phyloP scores from a whole-genome alignment of 768 basidiomycete species.

The Tricholoma terreum region DNA sequence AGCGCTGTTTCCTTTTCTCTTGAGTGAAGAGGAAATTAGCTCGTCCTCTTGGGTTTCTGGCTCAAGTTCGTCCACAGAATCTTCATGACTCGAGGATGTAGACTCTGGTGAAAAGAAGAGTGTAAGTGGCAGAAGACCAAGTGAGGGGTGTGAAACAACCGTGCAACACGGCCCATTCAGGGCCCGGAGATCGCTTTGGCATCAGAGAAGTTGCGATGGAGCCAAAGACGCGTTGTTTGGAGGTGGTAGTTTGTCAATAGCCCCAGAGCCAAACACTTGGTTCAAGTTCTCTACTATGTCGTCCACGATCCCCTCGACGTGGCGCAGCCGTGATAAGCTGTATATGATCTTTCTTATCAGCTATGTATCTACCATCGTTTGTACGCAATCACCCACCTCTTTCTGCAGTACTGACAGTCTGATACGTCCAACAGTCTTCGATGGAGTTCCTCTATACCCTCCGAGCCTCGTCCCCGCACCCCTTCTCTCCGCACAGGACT shows the following conservation, averaged over 20 bases:
- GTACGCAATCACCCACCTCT: conserved; percentile 3
- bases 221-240: not conserved
- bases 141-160: not conserved
- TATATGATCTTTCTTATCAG: conserved; percentile 17
- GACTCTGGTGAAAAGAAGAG: conserved; percentile 7
- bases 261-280: not conserved
- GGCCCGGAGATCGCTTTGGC: conserved; percentile 7
- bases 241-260: not conserved
- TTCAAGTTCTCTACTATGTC: not conserved
- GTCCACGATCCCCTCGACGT: not conserved
- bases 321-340: conserved; percentile 7
- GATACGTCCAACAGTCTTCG: conserved; percentile 12
- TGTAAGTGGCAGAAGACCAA: not conserved
- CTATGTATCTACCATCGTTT: conserved; percentile 14
- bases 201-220: not conserved
- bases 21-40: not conserved
- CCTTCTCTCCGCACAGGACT: conserved; percentile 17
- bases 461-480: conserved; percentile 10
- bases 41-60: conserved; percentile 6
- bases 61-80: not conserved
- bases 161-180: conserved; percentile 7
- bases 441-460: conserved; percentile 19
- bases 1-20: conserved; percentile 7
- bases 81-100: conserved; percentile 9
- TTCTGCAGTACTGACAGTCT: not conserved